Evolutionary conservation across 75 land plant genomes (phyloP), one percentile per base, ranked within the genome.

Genomic region (Gnetum montanum): DNA sequence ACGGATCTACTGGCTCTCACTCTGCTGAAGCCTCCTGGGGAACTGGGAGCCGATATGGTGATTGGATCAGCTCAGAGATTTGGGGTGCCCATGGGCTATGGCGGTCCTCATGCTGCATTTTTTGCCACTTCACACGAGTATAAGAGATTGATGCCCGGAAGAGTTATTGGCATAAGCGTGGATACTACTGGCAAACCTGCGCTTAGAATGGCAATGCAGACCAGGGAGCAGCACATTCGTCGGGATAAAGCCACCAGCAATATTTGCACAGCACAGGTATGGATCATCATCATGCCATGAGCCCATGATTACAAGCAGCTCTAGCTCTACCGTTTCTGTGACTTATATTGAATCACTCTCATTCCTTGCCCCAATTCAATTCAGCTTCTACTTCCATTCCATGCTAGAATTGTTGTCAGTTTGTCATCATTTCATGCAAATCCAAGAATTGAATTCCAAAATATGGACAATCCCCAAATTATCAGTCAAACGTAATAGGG

Each of bases 191-290:
- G 99, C 13, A 90, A 95, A 74, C 85, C 85, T 10, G 91, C 92
- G 13, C 71, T 95, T 22, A 78, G 97, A 27, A 90, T 95, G 99
- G 97, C 99, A 11, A 86, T 95, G 96, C 92, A 86, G 72, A 90
- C 96, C 0, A 66, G 96, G 49, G 96, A 90, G 74, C 96, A 90
- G 62, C 96, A 90, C 58, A 92, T 92, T 33, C 65, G 97, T 10
- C 75, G 97, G 45, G 97, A 92, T 64, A 92, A 92, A 75, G 97
- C 98, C 61, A 94, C 98, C 35, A 90, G 99, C 86, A 95, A 95
- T 70, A 94, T 89, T 40, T 94, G 98, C 77, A 94, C 98, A 13
- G 87, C 98, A 29, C 96, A 88, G 84, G 98, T 93, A 24, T 12
- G 6, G 48, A 23, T 11, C 38, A 8, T 15, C 18, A 28, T n/a